phyloP scores from a whole-genome alignment of 2,329 filamentous ascomycete genomes.

The Tolypocladium tropicale region DNA sequence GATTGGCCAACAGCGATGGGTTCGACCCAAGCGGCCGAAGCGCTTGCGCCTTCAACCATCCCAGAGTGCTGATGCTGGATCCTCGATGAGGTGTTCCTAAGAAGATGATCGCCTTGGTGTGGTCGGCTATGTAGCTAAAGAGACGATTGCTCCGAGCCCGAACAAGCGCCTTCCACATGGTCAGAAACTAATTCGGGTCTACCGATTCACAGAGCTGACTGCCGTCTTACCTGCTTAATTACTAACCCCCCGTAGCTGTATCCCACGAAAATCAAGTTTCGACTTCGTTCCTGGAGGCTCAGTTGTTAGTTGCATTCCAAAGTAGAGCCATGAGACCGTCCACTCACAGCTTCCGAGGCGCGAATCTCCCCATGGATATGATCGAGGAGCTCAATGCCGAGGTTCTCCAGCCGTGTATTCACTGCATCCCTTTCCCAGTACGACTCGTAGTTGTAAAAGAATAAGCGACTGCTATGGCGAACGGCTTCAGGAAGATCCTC shows the following conservation, averaged over 20 bases:
- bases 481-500: neutral
- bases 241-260: neutral
- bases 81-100: neutral
- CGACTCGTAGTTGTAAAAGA: neutral
- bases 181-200: neutral
- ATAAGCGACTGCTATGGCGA: neutral
- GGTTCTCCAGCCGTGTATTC: neutral
- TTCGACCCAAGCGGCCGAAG: neutral
- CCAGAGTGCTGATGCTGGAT: neutral
- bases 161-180: neutral
- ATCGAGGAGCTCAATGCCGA: neutral
- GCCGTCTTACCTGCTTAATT: neutral
- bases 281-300: neutral
- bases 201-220: neutral
- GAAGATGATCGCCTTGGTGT: neutral
- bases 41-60: neutral
- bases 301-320: neutral
- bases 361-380: neutral
- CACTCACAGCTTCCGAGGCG: neutral
- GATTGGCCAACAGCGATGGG: neutral
- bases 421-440: neutral
- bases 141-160: neutral
- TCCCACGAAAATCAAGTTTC: neutral
- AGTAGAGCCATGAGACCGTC: neutral
- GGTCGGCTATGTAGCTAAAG: neutral